Base-by-base conservation (phyloP, 495 filamentous ascomycete genomes). In the Trichocladium uniseriatum region DNA sequence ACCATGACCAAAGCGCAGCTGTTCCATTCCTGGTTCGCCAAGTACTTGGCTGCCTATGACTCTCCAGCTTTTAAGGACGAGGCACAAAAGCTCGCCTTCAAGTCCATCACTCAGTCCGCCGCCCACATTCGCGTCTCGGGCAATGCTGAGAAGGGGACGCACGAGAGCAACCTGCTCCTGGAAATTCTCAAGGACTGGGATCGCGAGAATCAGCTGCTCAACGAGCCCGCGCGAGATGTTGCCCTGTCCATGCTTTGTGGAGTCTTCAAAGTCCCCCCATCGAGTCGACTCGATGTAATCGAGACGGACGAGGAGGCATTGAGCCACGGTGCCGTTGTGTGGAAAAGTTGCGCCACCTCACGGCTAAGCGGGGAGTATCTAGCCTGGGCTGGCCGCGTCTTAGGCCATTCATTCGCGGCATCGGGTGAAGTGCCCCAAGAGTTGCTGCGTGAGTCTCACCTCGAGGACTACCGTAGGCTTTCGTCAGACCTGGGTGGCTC, bases 341-440 rank as follows among this genome's bases (percentile, higher is more conserved):
- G 83, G 79, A 79, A 84, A 55, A 88, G 81, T 19, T 84, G 88
- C 54, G 76, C 79, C 48, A 70, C 73, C 20, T 68, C 73, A 34
- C 65, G 71, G 9, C 72, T 82, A 27, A 83, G 82, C 37, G 68
- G 72, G 22, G 76, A 79, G 18, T 97, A 92, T 61, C 67, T 85
- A 11, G 66, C 86, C 4, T 98, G 92, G 92, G 85, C 84, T 34
- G 89, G 83, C 6, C 77, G 81, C 45, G 83, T 89, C 14, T 72
- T 98, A 19, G 92, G 92, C 16, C 78, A 87, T 55, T 82, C 87
- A 0, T 97, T 89, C 66, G 81, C 84, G 38, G 75, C 84, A 4
- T 85, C 80, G 41, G 87, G 87, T 15, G 68, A 78, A 49, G 74
- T 86, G 18, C 76, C 77, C 27, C 61, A 62, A 42, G 73, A 77